Base-by-base conservation (phyloP, 306 rosid genomes). In the Potentilla sterilis region DNA sequence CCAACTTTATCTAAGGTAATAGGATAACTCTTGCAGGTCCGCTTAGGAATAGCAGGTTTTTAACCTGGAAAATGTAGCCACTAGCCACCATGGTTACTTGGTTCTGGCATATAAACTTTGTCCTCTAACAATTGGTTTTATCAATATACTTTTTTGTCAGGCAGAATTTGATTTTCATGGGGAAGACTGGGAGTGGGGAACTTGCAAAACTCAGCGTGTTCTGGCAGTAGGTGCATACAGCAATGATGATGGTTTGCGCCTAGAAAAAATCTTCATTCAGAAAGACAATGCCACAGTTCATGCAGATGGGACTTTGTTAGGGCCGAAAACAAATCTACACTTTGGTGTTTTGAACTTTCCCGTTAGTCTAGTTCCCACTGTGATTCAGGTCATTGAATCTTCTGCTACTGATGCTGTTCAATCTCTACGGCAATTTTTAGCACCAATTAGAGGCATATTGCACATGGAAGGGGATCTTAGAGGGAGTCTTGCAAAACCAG, bases 401-500 rank as follows among this genome's bases (percentile, higher is more conserved):
- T 87, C 96, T 80, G 89, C 97, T 62, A 82, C 81, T n/a, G 89
- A 87, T 84, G 81, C 78, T 44, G 86, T 86, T 82, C 97, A 80
- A 80, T 89, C 96, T 73, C 73, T 90, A 81, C 78, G 88, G 84
- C 89, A 88, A 74, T 79, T 90, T 70, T 76, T 92, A 76, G 89
- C 96, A 79, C 91, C 97, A 19, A 85, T 95, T 61, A 89, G 78
- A 79, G 98, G 98, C 61, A 86, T 86, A 82, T 85, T 95, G 89
- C 96, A 95, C 85, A 95, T 95, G 98, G 98, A 95, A 83, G 98
- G 98, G 70, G 97, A 95, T 86, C 96, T 95, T 46, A 86, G 97
- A 82, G 97, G 98, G 43, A 95, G 85, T 77, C 88, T 92, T 76
- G 93, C 81, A 74, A 95, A 89, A 81, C 98, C 97, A 77, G 97